phyloP scores from a whole-genome alignment of 805 yeast genomes.

The Pichia manshurica region DNA sequence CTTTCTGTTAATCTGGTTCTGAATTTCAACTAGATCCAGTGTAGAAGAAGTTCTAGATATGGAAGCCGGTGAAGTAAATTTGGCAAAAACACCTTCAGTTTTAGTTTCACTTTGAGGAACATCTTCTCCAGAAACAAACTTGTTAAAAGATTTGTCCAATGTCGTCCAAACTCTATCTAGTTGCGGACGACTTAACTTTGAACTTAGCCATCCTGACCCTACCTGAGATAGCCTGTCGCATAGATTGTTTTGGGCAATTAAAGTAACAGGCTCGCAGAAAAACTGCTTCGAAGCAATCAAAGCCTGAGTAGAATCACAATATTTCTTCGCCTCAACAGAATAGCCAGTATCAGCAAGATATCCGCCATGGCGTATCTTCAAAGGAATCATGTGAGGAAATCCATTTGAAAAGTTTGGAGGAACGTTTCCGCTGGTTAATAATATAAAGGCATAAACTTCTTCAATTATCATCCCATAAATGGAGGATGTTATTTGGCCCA shows the following conservation, averaged over 20 bases:
- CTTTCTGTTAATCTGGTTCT: neutral
- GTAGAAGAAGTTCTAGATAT: slow-evolving; percentile 53
- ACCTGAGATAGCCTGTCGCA: slow-evolving; percentile 43
- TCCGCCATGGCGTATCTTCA: slow-evolving; percentile 64
- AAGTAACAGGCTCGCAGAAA: slow-evolving; percentile 30
- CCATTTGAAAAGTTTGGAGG: slow-evolving; percentile 32
- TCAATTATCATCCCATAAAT: slow-evolving; percentile 49
- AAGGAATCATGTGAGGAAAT: slow-evolving; percentile 47
- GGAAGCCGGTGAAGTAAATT: slow-evolving; percentile 51
- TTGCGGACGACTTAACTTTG: slow-evolving; percentile 31
- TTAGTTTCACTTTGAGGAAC: slow-evolving; percentile 33
- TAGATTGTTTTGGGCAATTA: slow-evolving; percentile 33
- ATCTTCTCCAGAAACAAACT: slow-evolving; percentile 85
- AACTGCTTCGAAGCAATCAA: slow-evolving; percentile 35
- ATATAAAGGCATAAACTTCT: slow-evolving; percentile 62
- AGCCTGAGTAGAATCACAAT: slow-evolving; percentile 47
- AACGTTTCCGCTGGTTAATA: slow-evolving; percentile 30
- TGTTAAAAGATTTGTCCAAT: slow-evolving; percentile 70
- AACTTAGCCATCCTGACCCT: slow-evolving; percentile 69
- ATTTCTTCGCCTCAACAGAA: slow-evolving; percentile 53
- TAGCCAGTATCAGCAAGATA: slow-evolving; percentile 64
- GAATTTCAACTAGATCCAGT: slow-evolving; percentile 26
- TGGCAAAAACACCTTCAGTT: slow-evolving; percentile 59
- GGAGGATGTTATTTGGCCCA: slow-evolving; percentile 24
- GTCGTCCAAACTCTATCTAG: slow-evolving; percentile 83